phyloP scores from a whole-genome alignment of 2,329 filamentous ascomycete genomes.

The Intubia oerlemansii region DNA sequence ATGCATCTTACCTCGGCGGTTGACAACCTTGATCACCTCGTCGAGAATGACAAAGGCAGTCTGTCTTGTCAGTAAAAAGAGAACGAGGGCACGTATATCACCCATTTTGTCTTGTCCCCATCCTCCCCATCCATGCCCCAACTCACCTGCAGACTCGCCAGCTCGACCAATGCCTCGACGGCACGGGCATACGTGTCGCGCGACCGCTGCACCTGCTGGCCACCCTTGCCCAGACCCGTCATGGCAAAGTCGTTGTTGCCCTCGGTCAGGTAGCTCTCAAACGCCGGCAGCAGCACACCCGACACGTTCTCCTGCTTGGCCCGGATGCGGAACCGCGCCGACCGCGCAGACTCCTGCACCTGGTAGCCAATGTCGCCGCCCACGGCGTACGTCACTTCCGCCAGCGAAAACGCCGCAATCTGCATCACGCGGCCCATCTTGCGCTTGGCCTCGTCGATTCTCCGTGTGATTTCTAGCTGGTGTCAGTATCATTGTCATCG shows the following conservation, averaged over 20 bases:
- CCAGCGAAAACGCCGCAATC: slow-evolving; percentile 91
- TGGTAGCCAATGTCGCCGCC: slow-evolving; percentile 93
- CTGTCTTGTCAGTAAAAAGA: too few species aligned
- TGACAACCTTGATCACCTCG: slow-evolving; percentile 98
- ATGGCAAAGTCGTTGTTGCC: slow-evolving; percentile 89
- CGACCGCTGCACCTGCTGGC: slow-evolving; percentile 88
- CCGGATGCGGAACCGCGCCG: slow-evolving; percentile 76
- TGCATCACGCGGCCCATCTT: slow-evolving; percentile 99
- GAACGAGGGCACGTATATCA: slow-evolving; percentile 1
- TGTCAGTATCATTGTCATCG: neutral
- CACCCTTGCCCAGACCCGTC: slow-evolving; percentile 88
- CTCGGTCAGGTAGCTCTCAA: slow-evolving; percentile 77
- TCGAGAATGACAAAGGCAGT: slow-evolving; percentile 96
- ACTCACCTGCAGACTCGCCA: slow-evolving; percentile 90
- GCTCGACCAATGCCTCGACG: slow-evolving; percentile 85
- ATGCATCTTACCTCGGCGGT: slow-evolving; percentile 52
- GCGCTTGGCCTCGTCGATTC: slow-evolving; percentile 96
- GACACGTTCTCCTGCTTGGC: slow-evolving; percentile 98
- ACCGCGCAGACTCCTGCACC: slow-evolving; percentile 87
- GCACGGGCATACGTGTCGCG: slow-evolving; percentile 90
- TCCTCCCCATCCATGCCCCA: slow-evolving; percentile 7
- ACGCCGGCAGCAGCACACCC: slow-evolving; percentile 80
- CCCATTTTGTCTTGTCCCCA: too few species aligned
- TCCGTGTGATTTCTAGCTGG: slow-evolving; percentile 64
- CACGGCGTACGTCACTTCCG: slow-evolving; percentile 92